These are phyloP conservation scores for Mariannaea elegans DNA, from an alignment of 2,329 filamentous ascomycete genomes.

Conservation along the genomic window DNA sequence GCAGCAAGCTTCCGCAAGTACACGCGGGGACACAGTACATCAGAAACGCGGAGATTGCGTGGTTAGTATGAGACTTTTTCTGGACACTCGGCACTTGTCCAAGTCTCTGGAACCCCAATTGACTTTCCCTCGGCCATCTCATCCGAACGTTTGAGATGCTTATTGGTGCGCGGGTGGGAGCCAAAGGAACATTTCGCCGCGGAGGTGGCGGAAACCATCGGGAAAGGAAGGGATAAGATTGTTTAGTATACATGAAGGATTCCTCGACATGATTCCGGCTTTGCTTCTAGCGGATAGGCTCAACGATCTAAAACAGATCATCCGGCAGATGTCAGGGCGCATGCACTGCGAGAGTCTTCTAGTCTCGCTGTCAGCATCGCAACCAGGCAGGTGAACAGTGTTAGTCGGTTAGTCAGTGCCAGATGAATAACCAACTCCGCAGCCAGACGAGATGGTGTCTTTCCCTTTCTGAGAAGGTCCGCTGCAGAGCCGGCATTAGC, in stretches of 20 bases:
- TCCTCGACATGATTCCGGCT: neutral
- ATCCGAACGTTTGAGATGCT: neutral
- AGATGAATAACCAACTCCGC: neutral
- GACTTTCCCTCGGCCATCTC: neutral
- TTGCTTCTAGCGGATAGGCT: neutral
- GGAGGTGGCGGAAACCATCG: slow-evolving; percentile 27
- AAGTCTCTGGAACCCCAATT: slow-evolving; percentile 13
- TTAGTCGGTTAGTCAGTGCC: too few species aligned
- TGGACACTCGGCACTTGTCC: neutral
- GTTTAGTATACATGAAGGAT: neutral
- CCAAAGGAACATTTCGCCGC: neutral
- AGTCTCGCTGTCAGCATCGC: neutral
- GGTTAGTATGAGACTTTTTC: slow-evolving; percentile 18
- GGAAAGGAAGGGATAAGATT: slow-evolving; percentile 16
- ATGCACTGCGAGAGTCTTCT: neutral
- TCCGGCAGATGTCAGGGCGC: neutral
- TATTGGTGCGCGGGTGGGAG: neutral
- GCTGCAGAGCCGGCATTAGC: slow-evolving; percentile 23
- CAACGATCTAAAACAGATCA: neutral
- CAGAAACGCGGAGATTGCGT: neutral
- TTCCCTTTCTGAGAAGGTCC: slow-evolving; percentile 21
- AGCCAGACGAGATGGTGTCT: neutral
- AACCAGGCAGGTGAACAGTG: neutral
- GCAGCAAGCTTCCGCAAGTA: neutral
- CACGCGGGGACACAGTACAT: too few species aligned